Evolutionary conservation across 257 asterid genomes (phyloP).

Genomic region (Solanum peruvianum): DNA sequence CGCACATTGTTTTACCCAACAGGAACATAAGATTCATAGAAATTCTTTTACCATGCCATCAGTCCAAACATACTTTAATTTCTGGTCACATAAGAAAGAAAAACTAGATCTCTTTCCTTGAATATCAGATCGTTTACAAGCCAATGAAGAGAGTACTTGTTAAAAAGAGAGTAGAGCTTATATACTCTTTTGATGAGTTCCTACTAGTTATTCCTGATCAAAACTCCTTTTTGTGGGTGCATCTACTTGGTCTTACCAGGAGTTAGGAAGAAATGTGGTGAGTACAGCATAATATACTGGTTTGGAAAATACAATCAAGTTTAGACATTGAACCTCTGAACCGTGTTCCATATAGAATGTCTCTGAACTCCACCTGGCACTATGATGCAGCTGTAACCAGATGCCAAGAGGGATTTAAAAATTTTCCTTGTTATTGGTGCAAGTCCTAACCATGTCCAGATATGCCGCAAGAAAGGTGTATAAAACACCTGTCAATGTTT

Average conservation of each 20-base stretch:
- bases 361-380: slow-evolving; percentile 97
- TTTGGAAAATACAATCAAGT: not conserved
- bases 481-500: slow-evolving; percentile 59
- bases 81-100: not conserved
- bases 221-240: not conserved
- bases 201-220: not conserved
- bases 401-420: slow-evolving; percentile 51
- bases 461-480: slow-evolving; percentile 86
- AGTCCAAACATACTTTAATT: not conserved
- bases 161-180: not conserved
- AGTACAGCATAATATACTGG: not conserved
- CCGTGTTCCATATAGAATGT: slow-evolving; percentile 68
- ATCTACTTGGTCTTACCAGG: not conserved
- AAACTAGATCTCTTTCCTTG: not conserved
- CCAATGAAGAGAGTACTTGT: not conserved
- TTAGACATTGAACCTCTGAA: slow-evolving; percentile 52
- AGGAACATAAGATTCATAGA: not conserved
- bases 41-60: not conserved
- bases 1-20: not conserved
- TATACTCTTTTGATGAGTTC: not conserved
- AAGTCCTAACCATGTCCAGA: slow-evolving; percentile 96
- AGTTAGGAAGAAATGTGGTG: not conserved
- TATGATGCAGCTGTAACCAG: slow-evolving; percentile 81
- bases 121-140: not conserved
- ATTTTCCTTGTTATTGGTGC: slow-evolving; percentile 64